Evolutionary conservation across 371 early-diverging fungal genomes (phyloP), one percentile per base, ranked within the genome.

Genomic region (Lichtheimia ramosa): DNA sequence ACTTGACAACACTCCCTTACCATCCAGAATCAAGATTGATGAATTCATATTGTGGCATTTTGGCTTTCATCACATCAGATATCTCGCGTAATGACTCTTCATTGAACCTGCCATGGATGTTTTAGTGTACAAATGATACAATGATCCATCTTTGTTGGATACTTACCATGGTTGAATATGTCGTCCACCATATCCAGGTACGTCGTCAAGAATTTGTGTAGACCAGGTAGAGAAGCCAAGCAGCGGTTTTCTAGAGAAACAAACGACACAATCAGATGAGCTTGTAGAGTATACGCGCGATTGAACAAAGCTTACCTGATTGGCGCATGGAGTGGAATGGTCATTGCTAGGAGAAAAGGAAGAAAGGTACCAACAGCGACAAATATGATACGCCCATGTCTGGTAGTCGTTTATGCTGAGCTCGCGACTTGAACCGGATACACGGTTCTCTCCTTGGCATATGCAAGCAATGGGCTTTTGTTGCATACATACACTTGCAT

Each of bases 161-260:
- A 25, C 28, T 59, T 70, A 70, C 74, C 74, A 74, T 60, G 70
- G 70, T 27, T 70, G 48, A 55, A 61, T 59, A 63, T 70, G 70
- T 59, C 63, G 62, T 51, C 79, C 79, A 10, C 79, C 79, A 51
- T 78, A 78, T 10, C 79, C 79, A 49, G 73, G 71, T 1, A 75
- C 68, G 53, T 66, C 66, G 50, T 78, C 75, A 12, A 78, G 55
- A 14, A 78, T 41, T 54, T 78, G 79, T 6, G 75, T 65, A 4
- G 79, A 78, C 79, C 79, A 78, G 20, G 79, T 78, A 5, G 79
- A 78, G 42, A 75, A 78, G 2, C 79, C 79, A 4, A 78, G 61
- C 5, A 75, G 15, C 14, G 79, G 79, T 25, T 74, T 25, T 72
- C 25, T 40, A 34, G 10, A 34, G 8, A 5, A 4, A 27, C 27